These are phyloP conservation scores for Candida broadrunensis DNA, from an alignment of 805 yeast genomes.

Conservation along the genomic window DNA sequence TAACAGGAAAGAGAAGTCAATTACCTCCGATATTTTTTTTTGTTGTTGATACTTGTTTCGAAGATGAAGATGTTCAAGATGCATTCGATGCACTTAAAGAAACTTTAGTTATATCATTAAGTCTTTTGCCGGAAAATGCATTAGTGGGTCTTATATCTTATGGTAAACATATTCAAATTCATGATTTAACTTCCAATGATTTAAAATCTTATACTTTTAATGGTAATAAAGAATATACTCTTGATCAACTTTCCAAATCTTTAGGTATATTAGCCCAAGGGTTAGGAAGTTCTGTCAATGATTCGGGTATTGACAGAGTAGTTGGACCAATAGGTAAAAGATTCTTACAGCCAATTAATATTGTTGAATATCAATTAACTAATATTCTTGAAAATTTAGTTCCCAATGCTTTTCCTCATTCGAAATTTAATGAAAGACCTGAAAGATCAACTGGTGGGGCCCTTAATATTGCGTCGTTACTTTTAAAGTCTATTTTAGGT, in stretches of 20 bases:
- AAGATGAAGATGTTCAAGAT: conserved; percentile 45
- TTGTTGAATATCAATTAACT: conserved; percentile 50
- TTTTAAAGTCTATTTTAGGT: conserved; percentile 36
- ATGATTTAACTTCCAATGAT: conserved; percentile 42
- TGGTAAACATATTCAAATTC: conserved; percentile 59
- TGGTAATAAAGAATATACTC: conserved; percentile 51
- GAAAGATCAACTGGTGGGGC: conserved; percentile 62
- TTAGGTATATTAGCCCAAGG: conserved; percentile 42
- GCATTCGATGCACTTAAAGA: conserved; percentile 47
- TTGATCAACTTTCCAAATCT: conserved; percentile 43
- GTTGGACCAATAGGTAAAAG: conserved; percentile 18
- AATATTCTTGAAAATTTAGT: conserved; percentile 47
- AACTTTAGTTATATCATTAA: conserved; percentile 41
- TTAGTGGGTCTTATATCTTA: conserved; percentile 56
- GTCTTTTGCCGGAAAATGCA: conserved; percentile 52
- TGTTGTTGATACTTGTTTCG: conserved; percentile 57
- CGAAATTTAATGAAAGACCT: conserved; percentile 42
- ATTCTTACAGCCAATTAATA: conserved; percentile 46
- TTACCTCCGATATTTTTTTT: conserved; percentile 49
- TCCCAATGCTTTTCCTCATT: conserved; percentile 48
- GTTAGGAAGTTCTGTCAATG: conserved; percentile 6
- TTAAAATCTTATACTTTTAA: conserved; percentile 45
- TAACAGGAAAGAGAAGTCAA: conserved; percentile 33
- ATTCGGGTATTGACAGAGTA: conserved; percentile 3
- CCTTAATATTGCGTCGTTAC: conserved; percentile 43